Evolutionary conservation across 805 yeast genomes (phyloP).

Genomic region (Suhomyces kilbournensis): DNA sequence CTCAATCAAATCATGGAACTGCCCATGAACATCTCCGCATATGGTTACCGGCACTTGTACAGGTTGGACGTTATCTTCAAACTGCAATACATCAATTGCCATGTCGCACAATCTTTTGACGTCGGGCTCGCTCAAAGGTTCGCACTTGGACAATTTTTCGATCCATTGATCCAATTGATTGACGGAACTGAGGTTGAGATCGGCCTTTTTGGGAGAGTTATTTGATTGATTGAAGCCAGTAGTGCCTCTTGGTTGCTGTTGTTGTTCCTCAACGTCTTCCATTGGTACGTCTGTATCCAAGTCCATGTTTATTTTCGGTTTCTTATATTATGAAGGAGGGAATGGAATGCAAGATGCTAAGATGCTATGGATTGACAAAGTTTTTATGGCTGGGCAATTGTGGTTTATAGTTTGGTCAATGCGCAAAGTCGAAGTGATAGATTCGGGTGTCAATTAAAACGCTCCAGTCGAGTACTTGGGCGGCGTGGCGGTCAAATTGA

Average conservation of each 20-base stretch:
- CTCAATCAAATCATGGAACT: conserved; percentile 92
- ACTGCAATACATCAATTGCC: conserved; percentile 89
- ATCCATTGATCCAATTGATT: conserved; percentile 86
- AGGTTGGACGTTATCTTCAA: conserved; percentile 93
- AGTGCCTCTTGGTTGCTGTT: conserved; percentile 11
- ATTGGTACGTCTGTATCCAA: conserved; percentile 78
- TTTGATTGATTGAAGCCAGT: conserved; percentile 7
- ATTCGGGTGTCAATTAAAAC: not conserved
- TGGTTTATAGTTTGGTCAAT: not conserved
- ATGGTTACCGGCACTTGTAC: conserved; percentile 94
- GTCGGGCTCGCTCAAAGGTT: conserved; percentile 76
- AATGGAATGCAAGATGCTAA: not conserved
- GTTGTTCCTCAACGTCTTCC: conserved; percentile 68
- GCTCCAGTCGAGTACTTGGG: not conserved
- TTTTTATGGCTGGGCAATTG: not conserved
- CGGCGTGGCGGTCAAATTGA: not conserved
- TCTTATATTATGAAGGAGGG: not conserved
- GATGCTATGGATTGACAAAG: not conserved
- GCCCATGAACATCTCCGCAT: conserved; percentile 97
- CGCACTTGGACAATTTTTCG: conserved; percentile 72
- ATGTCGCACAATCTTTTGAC: conserved; percentile 78
- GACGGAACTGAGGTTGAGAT: conserved; percentile 38
- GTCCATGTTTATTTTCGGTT: conserved; percentile 47
- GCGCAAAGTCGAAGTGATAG: not conserved
- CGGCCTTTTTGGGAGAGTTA: conserved; percentile 29